Evolutionary conservation across 805 yeast species (phyloP).

Genomic region (Candida stauntonica): DNA sequence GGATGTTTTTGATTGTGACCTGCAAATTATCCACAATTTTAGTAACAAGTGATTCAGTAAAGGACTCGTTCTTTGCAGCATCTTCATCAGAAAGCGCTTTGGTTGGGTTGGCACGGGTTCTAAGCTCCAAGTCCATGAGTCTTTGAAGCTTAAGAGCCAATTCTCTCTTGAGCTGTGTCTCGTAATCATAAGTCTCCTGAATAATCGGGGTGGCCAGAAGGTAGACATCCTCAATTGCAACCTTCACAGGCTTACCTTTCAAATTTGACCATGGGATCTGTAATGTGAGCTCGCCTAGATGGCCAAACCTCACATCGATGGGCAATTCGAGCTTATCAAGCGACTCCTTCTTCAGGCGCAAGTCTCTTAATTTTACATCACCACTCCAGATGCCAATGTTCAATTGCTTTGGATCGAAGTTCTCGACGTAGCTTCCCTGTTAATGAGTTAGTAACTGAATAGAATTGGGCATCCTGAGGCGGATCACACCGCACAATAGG

Average conservation of each 20-base stretch:
- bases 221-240: conserved; percentile 81
- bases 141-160: conserved; percentile 63
- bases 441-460: conserved; percentile 13
- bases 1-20: conserved; percentile 86
- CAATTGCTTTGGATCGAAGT: conserved; percentile 91
- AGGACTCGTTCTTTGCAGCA: conserved; percentile 62
- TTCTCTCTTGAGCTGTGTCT: conserved; percentile 54
- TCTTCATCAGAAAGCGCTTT: conserved; percentile 33
- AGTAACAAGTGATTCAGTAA: conserved; percentile 80
- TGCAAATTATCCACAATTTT: conserved; percentile 92
- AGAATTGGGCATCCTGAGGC: too few relatives aligned
- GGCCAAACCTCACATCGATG: conserved; percentile 82
- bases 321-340: conserved; percentile 85
- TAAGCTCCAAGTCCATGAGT: conserved; percentile 58
- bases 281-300: conserved; percentile 79
- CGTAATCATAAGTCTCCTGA: conserved; percentile 46
- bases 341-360: conserved; percentile 81
- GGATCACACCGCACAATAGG: too few relatives aligned
- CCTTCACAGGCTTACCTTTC: conserved; percentile 87
- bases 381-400: conserved; percentile 98
- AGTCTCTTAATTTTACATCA: conserved; percentile 79
- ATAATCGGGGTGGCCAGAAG: conserved; percentile 74
- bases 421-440: conserved; percentile 74
- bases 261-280: conserved; percentile 97
- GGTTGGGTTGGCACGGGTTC: conserved; percentile 41